phyloP scores from a whole-genome alignment of 2,329 filamentous ascomycete genomes.

The Knufia petricola region DNA sequence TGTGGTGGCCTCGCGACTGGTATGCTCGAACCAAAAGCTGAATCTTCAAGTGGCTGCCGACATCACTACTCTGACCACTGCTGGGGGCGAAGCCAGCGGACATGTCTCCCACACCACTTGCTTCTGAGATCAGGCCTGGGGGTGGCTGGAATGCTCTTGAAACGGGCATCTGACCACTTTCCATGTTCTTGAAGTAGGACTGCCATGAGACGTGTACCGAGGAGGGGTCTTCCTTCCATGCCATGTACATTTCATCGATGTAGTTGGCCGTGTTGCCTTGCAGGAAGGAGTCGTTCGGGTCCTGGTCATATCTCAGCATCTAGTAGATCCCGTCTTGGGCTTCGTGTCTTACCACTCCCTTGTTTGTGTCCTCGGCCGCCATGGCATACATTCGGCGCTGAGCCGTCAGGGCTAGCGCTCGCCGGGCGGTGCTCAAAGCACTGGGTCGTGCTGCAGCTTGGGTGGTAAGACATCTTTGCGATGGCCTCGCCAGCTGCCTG shows the following conservation, averaged over 20 bases:
- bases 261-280: slow-evolving; percentile 97
- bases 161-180: slow-evolving; percentile 93
- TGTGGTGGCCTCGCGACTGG: slow-evolving; percentile 95
- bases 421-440: slow-evolving; percentile 28
- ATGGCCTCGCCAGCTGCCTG: slow-evolving; percentile 8
- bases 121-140: slow-evolving; percentile 76
- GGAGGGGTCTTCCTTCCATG: slow-evolving; percentile 87
- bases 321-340: slow-evolving; percentile 8
- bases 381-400: slow-evolving; percentile 48
- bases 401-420: slow-evolving; percentile 35
- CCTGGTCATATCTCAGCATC: slow-evolving; percentile 34
- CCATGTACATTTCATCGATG: slow-evolving; percentile 98
- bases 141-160: slow-evolving; percentile 95
- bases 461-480: slow-evolving; percentile 9
- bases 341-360: slow-evolving; percentile 48
- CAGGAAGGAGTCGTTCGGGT: slow-evolving; percentile 91
- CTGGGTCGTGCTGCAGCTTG: slow-evolving; percentile 11
- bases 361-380: slow-evolving; percentile 48
- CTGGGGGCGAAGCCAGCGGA: slow-evolving; percentile 46
- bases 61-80: slow-evolving; percentile 56
- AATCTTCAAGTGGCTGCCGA: slow-evolving; percentile 95
- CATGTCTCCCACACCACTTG: slow-evolving; percentile 59
- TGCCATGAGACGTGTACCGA: slow-evolving; percentile 98
- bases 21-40: slow-evolving; percentile 95
- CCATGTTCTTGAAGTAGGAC: slow-evolving; percentile 99